Base-by-base conservation (phyloP, 768 basidiomycete species). In the Hygrophoropsis aurantiaca region DNA sequence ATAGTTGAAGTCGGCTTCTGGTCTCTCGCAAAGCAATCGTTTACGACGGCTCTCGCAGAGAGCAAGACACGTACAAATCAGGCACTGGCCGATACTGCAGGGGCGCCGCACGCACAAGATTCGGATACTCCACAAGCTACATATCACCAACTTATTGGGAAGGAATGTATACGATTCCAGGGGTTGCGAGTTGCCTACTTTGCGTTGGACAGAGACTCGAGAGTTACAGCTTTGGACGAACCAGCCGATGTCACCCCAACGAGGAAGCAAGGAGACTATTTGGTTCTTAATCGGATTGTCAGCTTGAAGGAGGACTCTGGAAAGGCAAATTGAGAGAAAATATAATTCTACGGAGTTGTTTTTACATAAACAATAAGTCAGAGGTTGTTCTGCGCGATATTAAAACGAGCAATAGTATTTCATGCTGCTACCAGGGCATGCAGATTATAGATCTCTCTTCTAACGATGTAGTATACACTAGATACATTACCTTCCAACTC, bases 161-260 rank as follows among this genome's bases (percentile, higher is more conserved):
- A 87, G 65, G 97, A 98, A 67, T 90, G 87, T 61, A 79, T 98
- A 46, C 80, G 97, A 32, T 98, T 99, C 84, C 97, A 99, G 69
- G 97, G 94, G 7, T 75, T 97, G 60, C 84, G 97, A 9, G 85
- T 97, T 39, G 97, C 87, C 3, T 99, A 97, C 72, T 98, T 99
- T 60, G 80, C 90, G 16, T 73, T 98, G 21, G 97, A 99, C 65
- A 87, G 84, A 65, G 94, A 97, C 58, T 73, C 93, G 30, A 74
- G 77, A 27, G 58, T 94, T 27, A 79, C 77, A 13, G 79, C 77
- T 46, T 64, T 95, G 23, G 79, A 84, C 11, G 80, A 84, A 51
- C 65, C 70, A 5, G 76, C 69, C 1, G 71, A 68, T 1, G 67
- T 59, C 15, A 57, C 61, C 20, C 65, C 75, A 3, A 73, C 70